A percentile compares a stretch with the other conserved stretches of the same genome.
Conservation (phyloP, 805 yeast genomes). For the Candida odintsovae region DNA sequence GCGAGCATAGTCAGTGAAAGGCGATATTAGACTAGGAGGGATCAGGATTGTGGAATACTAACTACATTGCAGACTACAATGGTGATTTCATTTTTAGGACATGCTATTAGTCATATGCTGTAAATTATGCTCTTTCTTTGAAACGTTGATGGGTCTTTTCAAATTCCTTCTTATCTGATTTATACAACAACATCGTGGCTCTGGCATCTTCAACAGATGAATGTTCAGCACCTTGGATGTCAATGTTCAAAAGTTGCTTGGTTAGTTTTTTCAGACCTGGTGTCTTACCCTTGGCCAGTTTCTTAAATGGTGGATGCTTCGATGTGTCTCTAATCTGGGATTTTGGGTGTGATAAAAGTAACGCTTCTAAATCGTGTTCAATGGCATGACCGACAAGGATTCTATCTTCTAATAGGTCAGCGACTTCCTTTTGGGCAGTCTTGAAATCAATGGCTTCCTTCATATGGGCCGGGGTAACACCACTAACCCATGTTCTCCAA, state of each 20-base stretch:
- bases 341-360: slow-evolving; percentile 64
- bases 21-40: too few species aligned
- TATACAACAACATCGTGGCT: slow-evolving; percentile 79
- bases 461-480: slow-evolving; percentile 70
- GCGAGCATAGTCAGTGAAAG: too few species aligned
- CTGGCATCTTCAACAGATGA: slow-evolving; percentile 89
- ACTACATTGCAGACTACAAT: too few species aligned
- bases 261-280: slow-evolving; percentile 69
- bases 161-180: slow-evolving; percentile 55
- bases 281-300: slow-evolving; percentile 57
- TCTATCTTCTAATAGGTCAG: slow-evolving; percentile 46
- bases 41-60: too few species aligned
- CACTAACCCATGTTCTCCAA: slow-evolving; percentile 93
- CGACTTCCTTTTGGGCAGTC: slow-evolving; percentile 56
- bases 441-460: slow-evolving; percentile 57
- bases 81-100: not conserved
- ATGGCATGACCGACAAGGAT: slow-evolving; percentile 83
- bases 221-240: slow-evolving; percentile 72
- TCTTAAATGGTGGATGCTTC: slow-evolving; percentile 49
- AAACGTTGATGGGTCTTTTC: slow-evolving; percentile 33
- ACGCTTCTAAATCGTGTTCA: slow-evolving; percentile 67
- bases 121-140: not conserved
- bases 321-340: slow-evolving; percentile 70
- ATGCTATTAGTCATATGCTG: not conserved
- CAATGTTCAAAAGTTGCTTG: slow-evolving; percentile 46